Conservation (phyloP, 2,329 filamentous ascomycete genomes). For the Calonectria hawksworthii region DNA sequence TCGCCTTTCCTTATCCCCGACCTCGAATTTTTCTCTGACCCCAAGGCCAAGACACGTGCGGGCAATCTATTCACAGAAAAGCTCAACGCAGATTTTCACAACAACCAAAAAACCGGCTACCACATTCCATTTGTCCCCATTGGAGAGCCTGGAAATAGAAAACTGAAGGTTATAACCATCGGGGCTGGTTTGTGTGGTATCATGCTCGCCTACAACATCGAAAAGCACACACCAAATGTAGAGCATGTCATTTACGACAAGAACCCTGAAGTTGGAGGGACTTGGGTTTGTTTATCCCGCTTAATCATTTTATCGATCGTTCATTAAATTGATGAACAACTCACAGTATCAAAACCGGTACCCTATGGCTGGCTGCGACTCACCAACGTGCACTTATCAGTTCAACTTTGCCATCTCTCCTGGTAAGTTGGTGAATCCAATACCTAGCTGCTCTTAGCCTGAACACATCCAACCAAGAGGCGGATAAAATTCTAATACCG, state of each 20-base stretch:
- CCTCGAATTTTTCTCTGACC: neutral
- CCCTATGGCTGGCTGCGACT: constrained; percentile 1
- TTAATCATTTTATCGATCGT: neutral
- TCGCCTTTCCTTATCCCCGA: neutral
- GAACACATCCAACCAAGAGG: neutral
- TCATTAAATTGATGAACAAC: neutral
- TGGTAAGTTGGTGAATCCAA: neutral
- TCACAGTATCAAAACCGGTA: neutral
- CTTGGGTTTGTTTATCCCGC: neutral
- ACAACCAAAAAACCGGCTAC: neutral
- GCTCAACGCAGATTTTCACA: neutral
- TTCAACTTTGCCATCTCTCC: neutral
- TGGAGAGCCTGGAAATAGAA: neutral
- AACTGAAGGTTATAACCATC: neutral
- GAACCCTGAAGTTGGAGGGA: neutral
- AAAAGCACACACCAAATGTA: neutral
- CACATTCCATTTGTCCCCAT: constrained; percentile 1
- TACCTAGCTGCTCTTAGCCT: neutral
- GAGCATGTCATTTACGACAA: constrained; percentile 1
- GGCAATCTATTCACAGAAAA: neutral
- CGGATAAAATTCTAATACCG: neutral
- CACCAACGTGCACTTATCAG: neutral
- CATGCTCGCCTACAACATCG: neutral
- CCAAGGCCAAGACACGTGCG: neutral
- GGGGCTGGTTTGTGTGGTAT: neutral